Conservation (phyloP, 1,284 basidiomycete species). For the Apiotrichum sp. region DNA sequence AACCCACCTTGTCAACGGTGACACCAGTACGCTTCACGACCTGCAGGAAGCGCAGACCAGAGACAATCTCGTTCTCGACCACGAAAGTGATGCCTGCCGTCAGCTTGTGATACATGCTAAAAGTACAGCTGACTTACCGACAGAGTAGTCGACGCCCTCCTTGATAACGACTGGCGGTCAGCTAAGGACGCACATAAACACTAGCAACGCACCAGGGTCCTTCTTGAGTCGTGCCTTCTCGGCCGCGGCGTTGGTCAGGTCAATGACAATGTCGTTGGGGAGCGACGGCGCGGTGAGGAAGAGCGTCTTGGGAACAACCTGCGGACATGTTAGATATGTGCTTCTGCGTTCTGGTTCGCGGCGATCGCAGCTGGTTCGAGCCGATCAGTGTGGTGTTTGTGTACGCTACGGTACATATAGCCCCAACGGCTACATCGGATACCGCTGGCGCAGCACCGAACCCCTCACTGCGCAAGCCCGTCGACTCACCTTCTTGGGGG, state of each 20-base stretch:
- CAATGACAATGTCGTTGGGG: constrained; percentile 46
- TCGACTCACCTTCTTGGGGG: constrained; percentile 35
- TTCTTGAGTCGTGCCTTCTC: constrained; percentile 50
- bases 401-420: too few relatives aligned
- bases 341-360: neutral
- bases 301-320: constrained; percentile 47
- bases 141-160: constrained; percentile 55
- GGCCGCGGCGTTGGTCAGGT: constrained; percentile 45
- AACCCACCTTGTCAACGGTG: constrained; percentile 16
- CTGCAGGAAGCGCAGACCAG: constrained; percentile 53
- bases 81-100: constrained; percentile 1
- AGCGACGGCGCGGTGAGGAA: constrained; percentile 50
- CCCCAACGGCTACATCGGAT: neutral
- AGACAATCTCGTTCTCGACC: constrained; percentile 51
- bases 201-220: constrained; percentile 44
- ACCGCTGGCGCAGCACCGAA: neutral
- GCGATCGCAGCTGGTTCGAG: too few relatives aligned
- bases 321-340: neutral
- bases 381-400: too few relatives aligned
- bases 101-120: neutral
- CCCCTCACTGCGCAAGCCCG: too few relatives aligned
- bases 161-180: constrained; percentile 46
- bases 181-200: neutral
- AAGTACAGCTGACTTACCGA: constrained; percentile 32
- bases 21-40: constrained; percentile 50